Evolutionary conservation across 2,329 filamentous ascomycete species (phyloP).

Genomic region (Phaeomoniella chlamydospora): DNA sequence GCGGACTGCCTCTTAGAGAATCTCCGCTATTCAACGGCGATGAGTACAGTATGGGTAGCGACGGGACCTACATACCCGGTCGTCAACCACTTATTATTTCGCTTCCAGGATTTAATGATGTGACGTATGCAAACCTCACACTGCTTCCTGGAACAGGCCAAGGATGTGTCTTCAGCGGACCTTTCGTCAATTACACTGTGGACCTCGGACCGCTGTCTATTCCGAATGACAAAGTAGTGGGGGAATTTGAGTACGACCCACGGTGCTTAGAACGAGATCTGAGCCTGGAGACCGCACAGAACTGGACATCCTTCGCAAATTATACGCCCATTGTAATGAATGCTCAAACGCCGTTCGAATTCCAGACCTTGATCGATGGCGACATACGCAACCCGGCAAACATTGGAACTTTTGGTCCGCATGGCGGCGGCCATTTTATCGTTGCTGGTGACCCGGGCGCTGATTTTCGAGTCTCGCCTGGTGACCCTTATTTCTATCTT

Average conservation of each 20-base stretch:
- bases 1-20: constrained; percentile 12
- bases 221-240: constrained; percentile 5
- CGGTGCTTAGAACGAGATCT: constrained; percentile 15
- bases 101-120: constrained; percentile 1
- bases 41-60: constrained; percentile 20
- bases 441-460: constrained; percentile 29
- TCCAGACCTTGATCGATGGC: neutral
- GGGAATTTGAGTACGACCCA: constrained; percentile 14
- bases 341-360: neutral
- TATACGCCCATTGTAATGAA: neutral
- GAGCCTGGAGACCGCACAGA: constrained; percentile 3
- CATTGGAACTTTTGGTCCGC: constrained; percentile 7
- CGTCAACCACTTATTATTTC: constrained; percentile 3
- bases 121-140: constrained; percentile 20
- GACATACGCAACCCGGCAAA: neutral
- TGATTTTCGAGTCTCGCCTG: constrained; percentile 32
- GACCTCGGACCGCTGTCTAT: constrained; percentile 15
- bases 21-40: constrained; percentile 22
- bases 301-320: constrained; percentile 4
- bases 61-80: constrained; percentile 8
- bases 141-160: constrained; percentile 24
- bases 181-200: constrained; percentile 21
- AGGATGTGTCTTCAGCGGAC: constrained; percentile 19
- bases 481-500: constrained; percentile 32
- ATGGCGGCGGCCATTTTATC: constrained; percentile 32